Percentiles rank a stretch among this genome's conserved stretches.
phyloP scores from a whole-genome alignment of 2,329 filamentous ascomycete genomes.

The Aspergillus proliferans region DNA sequence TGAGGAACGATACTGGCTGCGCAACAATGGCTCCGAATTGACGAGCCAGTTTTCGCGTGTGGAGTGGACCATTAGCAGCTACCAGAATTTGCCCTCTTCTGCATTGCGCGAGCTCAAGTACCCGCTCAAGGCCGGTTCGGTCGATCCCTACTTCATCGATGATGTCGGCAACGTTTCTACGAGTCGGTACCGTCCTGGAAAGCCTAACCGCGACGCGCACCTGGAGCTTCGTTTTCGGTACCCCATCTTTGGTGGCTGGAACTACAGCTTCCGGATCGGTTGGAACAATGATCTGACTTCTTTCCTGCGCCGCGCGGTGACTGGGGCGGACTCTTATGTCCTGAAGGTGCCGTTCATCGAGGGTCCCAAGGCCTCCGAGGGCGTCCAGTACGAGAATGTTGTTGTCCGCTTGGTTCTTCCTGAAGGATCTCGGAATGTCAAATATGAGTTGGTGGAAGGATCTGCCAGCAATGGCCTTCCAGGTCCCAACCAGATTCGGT shows the following conservation, averaged over 20 bases:
- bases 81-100: constrained; percentile 68
- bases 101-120: constrained; percentile 79
- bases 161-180: constrained; percentile 97
- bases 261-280: constrained; percentile 92
- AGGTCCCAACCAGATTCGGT: constrained; percentile 47
- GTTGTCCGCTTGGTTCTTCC: constrained; percentile 78
- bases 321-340: constrained; percentile 64
- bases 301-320: constrained; percentile 60
- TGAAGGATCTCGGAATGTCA: constrained; percentile 67
- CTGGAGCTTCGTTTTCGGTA: constrained; percentile 91
- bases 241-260: constrained; percentile 96
- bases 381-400: constrained; percentile 76
- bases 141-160: constrained; percentile 90
- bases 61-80: constrained; percentile 65
- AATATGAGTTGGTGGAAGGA: constrained; percentile 68
- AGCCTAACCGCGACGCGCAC: constrained; percentile 66
- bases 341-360: constrained; percentile 90
- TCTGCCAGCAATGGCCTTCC: constrained; percentile 61
- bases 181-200: constrained; percentile 65
- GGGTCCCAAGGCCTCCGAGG: constrained; percentile 79
- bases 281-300: constrained; percentile 79
- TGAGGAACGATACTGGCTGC: constrained; percentile 86
- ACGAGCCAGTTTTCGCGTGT: constrained; percentile 67
- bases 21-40: constrained; percentile 77
- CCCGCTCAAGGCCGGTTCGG: constrained; percentile 70